Conservation (phyloP, 257 asterid species). For the Coffea eugenioides region DNA sequence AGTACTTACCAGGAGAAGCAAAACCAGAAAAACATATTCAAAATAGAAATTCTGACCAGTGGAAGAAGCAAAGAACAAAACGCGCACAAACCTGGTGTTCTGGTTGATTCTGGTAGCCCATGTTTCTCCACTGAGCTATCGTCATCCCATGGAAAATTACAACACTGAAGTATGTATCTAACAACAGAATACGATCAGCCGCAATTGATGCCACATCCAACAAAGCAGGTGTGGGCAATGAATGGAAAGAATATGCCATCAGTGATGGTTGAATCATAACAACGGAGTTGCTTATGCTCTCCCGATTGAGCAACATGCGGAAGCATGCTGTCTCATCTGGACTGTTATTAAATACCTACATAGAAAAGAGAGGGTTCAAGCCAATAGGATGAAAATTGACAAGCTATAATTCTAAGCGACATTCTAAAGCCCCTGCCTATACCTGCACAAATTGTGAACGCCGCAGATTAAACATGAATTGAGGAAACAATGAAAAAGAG, state of each 20-base stretch:
- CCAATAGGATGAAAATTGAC: not conserved
- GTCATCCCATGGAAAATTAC: slow-evolving; percentile 98
- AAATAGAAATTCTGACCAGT: not conserved
- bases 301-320: slow-evolving; percentile 91
- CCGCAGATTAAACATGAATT: slow-evolving; percentile 93
- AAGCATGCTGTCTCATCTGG: slow-evolving; percentile 99
- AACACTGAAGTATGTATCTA: slow-evolving; percentile 88
- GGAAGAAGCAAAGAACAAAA: slow-evolving; percentile 9
- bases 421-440: not conserved
- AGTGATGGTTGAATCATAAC: slow-evolving; percentile 98
- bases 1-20: not conserved
- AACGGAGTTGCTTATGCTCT: slow-evolving; percentile 81
- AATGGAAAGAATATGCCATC: slow-evolving; percentile 76
- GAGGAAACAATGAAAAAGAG: slow-evolving; percentile 85
- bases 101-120: slow-evolving; percentile 93
- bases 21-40: not conserved
- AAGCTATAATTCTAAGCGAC: slow-evolving; percentile 5
- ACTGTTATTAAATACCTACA: slow-evolving; percentile 91
- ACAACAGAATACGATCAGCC: slow-evolving; percentile 87
- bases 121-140: slow-evolving; percentile 97
- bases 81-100: slow-evolving; percentile 65
- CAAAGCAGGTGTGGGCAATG: slow-evolving; percentile 88
- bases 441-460: slow-evolving; percentile 98
- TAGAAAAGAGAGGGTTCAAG: not conserved
- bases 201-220: slow-evolving; percentile 87